Conservation (phyloP, 1,284 basidiomycete species). For the Tilletiaria anomala region DNA sequence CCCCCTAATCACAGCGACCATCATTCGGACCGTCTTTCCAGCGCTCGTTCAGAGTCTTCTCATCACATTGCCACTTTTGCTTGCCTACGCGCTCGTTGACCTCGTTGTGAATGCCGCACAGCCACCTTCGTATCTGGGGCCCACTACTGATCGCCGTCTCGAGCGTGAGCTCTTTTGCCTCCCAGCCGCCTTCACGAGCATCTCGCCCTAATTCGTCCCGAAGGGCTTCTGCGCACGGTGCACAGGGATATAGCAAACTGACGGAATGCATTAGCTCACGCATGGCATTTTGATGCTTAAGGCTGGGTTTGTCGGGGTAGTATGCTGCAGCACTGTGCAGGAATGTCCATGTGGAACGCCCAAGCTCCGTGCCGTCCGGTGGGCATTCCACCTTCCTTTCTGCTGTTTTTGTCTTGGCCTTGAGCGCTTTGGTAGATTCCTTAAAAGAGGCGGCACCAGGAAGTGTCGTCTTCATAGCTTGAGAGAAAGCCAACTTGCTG, state of each 20-base stretch:
- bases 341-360: slow-evolving; percentile 31
- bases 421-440: background rate
- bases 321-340: slow-evolving; percentile 33
- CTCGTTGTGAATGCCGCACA: slow-evolving; percentile 35
- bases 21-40: slow-evolving; percentile 32
- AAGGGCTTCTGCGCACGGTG: slow-evolving; percentile 24
- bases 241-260: slow-evolving; percentile 31
- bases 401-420: slow-evolving; percentile 2
- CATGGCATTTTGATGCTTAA: slow-evolving; percentile 22
- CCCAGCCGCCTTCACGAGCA: background rate
- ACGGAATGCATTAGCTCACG: slow-evolving; percentile 21
- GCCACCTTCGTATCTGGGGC: slow-evolving; percentile 17
- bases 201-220: slow-evolving; percentile 14
- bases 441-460: background rate
- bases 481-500: slow-evolving; percentile 28
- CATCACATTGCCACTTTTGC: slow-evolving; percentile 19
- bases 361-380: slow-evolving; percentile 32
- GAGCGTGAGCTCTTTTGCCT: slow-evolving; percentile 2
- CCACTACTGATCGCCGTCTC: slow-evolving; percentile 8
- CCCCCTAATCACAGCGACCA: slow-evolving; percentile 26
- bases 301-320: slow-evolving; percentile 23
- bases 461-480: slow-evolving; percentile 28
- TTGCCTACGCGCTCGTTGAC: slow-evolving; percentile 35
- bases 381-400: slow-evolving; percentile 14
- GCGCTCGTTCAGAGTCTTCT: slow-evolving; percentile 16